These are phyloP conservation scores for Saitozyma sp. DNA, from an alignment of 768 basidiomycete species.

Conservation along the genomic window DNA sequence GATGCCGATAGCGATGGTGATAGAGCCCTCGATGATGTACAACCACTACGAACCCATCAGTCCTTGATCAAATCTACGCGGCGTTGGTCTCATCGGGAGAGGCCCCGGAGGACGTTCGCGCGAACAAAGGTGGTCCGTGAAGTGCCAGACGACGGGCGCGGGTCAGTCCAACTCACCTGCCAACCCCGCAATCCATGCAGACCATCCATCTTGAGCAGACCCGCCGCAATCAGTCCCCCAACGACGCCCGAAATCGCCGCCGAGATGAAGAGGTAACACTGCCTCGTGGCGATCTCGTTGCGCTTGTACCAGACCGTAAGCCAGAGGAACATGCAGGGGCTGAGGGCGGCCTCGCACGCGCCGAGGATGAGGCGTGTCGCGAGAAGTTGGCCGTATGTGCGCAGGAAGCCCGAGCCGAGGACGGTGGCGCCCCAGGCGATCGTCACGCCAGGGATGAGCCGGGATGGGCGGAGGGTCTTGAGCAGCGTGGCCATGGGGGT, in stretches of 20 bases:
- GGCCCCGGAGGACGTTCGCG: no score
- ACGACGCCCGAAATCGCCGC: slow-evolving; percentile 51
- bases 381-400: slow-evolving; percentile 12
- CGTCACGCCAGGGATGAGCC: slow-evolving; percentile 15
- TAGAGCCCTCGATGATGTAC: slow-evolving; percentile 23
- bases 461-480: slow-evolving; percentile 9
- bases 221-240: slow-evolving; percentile 82
- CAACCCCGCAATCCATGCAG: no score
- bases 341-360: slow-evolving; percentile 27
- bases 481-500: slow-evolving; percentile 53
- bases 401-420: slow-evolving; percentile 5
- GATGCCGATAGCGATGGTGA: slow-evolving; percentile 21
- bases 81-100: no score
- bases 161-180: no score
- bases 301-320: slow-evolving; percentile 3
- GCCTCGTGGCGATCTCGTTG: slow-evolving; percentile 16
- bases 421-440: slow-evolving; percentile 19
- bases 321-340: slow-evolving; percentile 14
- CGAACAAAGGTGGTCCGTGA: no score
- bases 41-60: slow-evolving; percentile 15
- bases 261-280: slow-evolving; percentile 15
- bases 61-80: slow-evolving; percentile 4
- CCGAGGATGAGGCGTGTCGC: slow-evolving; percentile 24
- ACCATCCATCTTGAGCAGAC: slow-evolving; percentile 64
- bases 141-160: no score